Percentiles rank a stretch among this genome's conserved stretches.
Evolutionary conservation across 192 early-diverging fungal genomes (phyloP).

Genomic region (Cetraspora pellucida): DNA sequence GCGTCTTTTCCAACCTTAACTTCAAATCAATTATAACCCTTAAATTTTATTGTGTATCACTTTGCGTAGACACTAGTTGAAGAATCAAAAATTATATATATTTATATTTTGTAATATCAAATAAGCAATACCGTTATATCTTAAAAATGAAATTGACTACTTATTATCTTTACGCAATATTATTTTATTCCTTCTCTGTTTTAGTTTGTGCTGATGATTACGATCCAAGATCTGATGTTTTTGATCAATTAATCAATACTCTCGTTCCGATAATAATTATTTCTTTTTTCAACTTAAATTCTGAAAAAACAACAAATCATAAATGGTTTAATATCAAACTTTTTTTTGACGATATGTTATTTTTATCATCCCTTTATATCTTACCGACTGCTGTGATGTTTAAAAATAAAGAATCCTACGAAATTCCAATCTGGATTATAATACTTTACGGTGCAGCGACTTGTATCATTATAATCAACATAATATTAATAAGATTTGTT

Average conservation of each 20-base stretch:
- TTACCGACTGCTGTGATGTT: background rate
- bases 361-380: slow-evolving; percentile 9
- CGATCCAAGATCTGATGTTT: background rate
- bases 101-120: too few species aligned
- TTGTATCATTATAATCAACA: background rate
- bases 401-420: background rate
- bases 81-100: too few species aligned
- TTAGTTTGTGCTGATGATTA: background rate
- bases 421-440: slow-evolving; percentile 6
- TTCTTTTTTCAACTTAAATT: background rate
- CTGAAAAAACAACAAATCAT: background rate
- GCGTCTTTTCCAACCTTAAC: too few species aligned
- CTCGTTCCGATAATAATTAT: slow-evolving; percentile 5
- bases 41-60: too few species aligned
- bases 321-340: slow-evolving; percentile 7
- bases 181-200: slow-evolving; percentile 4
- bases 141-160: too few species aligned
- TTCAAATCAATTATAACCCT: too few species aligned
- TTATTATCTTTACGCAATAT: slow-evolving; percentile 2
- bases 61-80: too few species aligned
- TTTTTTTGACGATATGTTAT: background rate
- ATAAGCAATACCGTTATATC: too few species aligned
- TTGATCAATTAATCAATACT: background rate
- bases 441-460: slow-evolving; percentile 4
- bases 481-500: background rate